phyloP scores from a whole-genome alignment of 78 protist genomes.

The Trichosphaerium sp. region DNA sequence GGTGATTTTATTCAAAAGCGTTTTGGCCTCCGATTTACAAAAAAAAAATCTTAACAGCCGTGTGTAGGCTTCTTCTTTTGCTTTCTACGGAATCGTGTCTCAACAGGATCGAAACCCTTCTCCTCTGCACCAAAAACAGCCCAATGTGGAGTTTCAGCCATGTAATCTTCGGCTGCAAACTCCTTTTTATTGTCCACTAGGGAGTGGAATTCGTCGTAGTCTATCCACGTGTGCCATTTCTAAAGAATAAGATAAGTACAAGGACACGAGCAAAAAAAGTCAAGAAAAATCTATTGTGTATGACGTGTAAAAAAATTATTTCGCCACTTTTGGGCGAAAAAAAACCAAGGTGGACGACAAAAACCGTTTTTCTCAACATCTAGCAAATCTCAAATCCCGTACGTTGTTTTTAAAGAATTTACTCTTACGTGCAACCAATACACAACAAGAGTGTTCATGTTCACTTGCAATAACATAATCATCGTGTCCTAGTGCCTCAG shows the following conservation, averaged over 20 bases:
- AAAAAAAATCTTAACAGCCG: too few species aligned
- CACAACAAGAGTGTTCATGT: conserved; percentile 74
- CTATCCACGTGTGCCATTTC: conserved; percentile 85
- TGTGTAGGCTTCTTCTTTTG: neutral
- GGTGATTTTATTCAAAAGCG: too few species aligned
- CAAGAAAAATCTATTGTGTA: too few species aligned
- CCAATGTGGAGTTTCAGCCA: conserved; percentile 48
- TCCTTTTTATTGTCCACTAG: neutral
- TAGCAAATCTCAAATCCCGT: neutral
- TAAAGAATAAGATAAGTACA: too few species aligned
- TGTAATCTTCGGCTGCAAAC: conserved; percentile 5
- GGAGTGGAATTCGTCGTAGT: conserved; percentile 56
- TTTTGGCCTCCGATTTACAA: too few species aligned
- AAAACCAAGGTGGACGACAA: too few species aligned
- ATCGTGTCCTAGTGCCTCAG: neutral
- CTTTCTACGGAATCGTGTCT: neutral
- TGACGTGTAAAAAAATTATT: too few species aligned
- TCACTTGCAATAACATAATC: conserved; percentile 58
- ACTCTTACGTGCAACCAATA: conserved; percentile 42
- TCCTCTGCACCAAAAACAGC: conserved; percentile 36
- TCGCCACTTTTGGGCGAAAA: too few species aligned
- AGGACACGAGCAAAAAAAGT: too few species aligned
- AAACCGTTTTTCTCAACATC: too few species aligned
- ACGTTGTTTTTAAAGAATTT: neutral
- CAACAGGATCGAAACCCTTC: conserved; percentile 51